Conservation (phyloP, 345 rosid genomes). For the Turritis glabra region DNA sequence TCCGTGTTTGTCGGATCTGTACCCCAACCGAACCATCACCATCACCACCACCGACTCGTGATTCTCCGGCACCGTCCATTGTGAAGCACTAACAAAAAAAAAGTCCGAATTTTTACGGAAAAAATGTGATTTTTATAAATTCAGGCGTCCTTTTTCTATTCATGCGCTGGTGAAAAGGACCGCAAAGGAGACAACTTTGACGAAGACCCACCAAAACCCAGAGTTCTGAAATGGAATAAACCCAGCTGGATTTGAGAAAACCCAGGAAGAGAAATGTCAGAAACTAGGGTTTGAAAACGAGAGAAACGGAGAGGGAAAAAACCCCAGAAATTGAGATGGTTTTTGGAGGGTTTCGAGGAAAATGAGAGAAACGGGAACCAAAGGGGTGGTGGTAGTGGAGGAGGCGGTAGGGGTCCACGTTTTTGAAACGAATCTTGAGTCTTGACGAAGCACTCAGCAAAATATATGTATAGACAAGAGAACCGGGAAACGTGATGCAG, state of each 20-base stretch:
- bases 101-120: neutral
- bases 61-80: constrained; percentile 35
- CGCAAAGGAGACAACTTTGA: constrained; percentile 34
- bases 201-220: constrained; percentile 31
- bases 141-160: neutral
- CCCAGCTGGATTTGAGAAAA: neutral
- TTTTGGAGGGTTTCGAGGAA: constrained; percentile 5
- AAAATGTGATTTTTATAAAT: constrained; percentile 9
- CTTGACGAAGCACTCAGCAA: constrained; percentile 11
- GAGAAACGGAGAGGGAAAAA: constrained; percentile 1
- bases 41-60: constrained; percentile 16
- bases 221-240: neutral
- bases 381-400: constrained; percentile 18
- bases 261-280: constrained; percentile 9
- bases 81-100: neutral
- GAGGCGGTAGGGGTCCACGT: constrained; percentile 26
- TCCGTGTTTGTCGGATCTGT: constrained; percentile 33
- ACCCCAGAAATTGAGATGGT: neutral
- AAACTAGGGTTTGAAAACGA: neutral
- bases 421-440: constrained; percentile 35
- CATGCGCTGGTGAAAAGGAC: constrained; percentile 15
- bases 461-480: neutral
- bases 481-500: neutral
- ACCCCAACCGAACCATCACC: constrained; percentile 39
- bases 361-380: constrained; percentile 22